A percentile compares a stretch with the other conserved stretches of the same genome.
phyloP scores from a whole-genome alignment of 1,284 basidiomycete species.

The Chalciporus sp. region DNA sequence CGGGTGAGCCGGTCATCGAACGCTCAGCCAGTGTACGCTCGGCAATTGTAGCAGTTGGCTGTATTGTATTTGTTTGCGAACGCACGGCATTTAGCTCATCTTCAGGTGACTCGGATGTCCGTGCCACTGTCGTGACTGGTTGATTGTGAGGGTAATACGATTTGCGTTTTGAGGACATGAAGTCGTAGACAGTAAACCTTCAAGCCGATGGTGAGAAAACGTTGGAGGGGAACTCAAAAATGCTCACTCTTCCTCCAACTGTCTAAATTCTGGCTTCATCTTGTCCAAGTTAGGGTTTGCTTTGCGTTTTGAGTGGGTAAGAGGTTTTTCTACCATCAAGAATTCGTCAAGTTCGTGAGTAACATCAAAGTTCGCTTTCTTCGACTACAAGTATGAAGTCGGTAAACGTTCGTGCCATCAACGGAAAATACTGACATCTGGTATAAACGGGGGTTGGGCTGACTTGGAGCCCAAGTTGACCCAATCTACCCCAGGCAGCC shows the following conservation, averaged over 20 bases:
- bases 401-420: constrained; percentile 2
- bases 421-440: constrained; percentile 66
- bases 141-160: constrained; percentile 84
- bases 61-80: constrained; percentile 45
- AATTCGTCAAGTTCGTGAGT: constrained; percentile 97
- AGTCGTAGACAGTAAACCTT: constrained; percentile 82
- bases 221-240: background rate
- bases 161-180: constrained; percentile 59
- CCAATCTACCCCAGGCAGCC: constrained; percentile 88
- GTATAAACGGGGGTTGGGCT: constrained; percentile 83
- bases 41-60: constrained; percentile 52
- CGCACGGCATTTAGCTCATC: constrained; percentile 39
- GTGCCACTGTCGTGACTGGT: constrained; percentile 51
- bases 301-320: constrained; percentile 92
- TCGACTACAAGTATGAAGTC: constrained; percentile 56
- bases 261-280: constrained; percentile 87
- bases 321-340: constrained; percentile 93
- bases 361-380: constrained; percentile 96
- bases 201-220: constrained; percentile 2
- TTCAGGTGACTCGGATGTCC: constrained; percentile 41
- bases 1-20: constrained; percentile 64
- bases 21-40: constrained; percentile 56
- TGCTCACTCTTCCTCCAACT: constrained; percentile 90
- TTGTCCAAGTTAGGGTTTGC: constrained; percentile 80
- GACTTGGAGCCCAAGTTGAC: constrained; percentile 74